Percentiles rank a stretch among this genome's conserved stretches.
Evolutionary conservation across 768 basidiomycete genomes (phyloP).

Genomic region (Cubamyces lactineus): DNA sequence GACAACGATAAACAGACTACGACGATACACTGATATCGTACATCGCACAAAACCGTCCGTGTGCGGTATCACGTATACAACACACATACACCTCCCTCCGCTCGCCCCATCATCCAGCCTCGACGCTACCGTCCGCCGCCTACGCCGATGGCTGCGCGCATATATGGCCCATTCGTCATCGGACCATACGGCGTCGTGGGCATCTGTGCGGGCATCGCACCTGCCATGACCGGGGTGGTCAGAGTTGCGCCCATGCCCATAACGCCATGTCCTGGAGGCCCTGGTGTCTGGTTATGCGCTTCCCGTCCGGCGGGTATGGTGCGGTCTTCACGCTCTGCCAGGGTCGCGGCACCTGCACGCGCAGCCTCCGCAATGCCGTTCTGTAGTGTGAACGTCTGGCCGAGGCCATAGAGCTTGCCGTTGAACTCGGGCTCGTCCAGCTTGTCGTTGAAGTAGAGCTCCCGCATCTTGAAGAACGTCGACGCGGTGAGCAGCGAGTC

Average conservation of each 20-base stretch:
- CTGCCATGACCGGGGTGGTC: conserved; percentile 44
- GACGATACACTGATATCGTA: conserved; percentile 19
- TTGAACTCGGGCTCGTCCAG: conserved; percentile 84
- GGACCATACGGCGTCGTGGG: conserved; percentile 56
- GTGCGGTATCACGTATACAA: conserved; percentile 21
- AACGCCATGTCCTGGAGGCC: conserved; percentile 46
- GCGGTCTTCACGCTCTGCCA: conserved; percentile 80
- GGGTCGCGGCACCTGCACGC: conserved; percentile 63
- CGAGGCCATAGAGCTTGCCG: conserved; percentile 82
- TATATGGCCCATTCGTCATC: conserved; percentile 65
- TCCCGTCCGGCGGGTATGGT: conserved; percentile 47
- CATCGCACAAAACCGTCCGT: conserved; percentile 20
- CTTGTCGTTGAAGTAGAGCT: conserved; percentile 88
- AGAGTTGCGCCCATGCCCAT: conserved; percentile 52
- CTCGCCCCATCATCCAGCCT: not conserved
- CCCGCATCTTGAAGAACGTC: conserved; percentile 96
- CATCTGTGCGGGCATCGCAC: conserved; percentile 27
- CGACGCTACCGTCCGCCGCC: conserved; percentile 33
- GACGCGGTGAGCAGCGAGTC: conserved; percentile 92
- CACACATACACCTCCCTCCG: not conserved
- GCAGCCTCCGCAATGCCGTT: conserved; percentile 70
- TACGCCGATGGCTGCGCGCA: conserved; percentile 57
- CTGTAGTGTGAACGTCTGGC: conserved; percentile 70
- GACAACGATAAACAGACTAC: conserved; percentile 19
- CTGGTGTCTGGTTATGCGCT: conserved; percentile 61